These are phyloP conservation scores for Actinidia arguta DNA, from an alignment of 179 eudicot species.

Conservation along the genomic window DNA sequence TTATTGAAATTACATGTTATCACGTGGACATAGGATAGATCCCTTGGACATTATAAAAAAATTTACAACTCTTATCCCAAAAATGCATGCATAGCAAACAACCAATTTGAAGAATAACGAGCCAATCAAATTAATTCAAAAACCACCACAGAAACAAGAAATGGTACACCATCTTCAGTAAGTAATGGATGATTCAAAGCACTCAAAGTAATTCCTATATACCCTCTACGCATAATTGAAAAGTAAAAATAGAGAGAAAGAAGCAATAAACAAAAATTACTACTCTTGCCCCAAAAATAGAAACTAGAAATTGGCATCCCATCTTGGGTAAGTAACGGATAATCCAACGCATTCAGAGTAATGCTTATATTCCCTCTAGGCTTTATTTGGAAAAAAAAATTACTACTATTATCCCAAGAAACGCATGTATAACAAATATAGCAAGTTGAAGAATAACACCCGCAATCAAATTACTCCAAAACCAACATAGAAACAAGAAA, in stretches of 20 bases:
- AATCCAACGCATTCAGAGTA: constrained; percentile 78
- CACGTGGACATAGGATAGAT: background rate
- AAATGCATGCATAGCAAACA: background rate
- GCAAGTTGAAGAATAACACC: background rate
- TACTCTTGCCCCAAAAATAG: background rate
- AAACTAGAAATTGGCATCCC: constrained; percentile 50
- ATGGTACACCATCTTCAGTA: constrained; percentile 84
- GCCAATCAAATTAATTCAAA: background rate
- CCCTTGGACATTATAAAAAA: background rate
- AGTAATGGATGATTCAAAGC: constrained; percentile 86
- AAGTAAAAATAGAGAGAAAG: background rate
- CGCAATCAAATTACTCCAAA: background rate
- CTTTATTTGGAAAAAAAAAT: too few species aligned
- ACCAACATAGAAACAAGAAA: constrained; percentile 2
- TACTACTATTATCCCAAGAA: too few species aligned
- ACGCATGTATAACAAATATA: background rate
- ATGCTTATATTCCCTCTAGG: constrained; percentile 47
- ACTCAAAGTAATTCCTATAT: constrained; percentile 72
- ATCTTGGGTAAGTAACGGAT: constrained; percentile 91
- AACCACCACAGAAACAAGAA: background rate
- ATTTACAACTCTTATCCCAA: background rate
- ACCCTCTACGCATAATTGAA: too few species aligned
- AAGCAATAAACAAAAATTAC: background rate
- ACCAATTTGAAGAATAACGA: background rate
- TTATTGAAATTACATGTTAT: background rate